Conservation (phyloP, 2,329 filamentous ascomycete genomes). For the Leptodontidium sp. region DNA sequence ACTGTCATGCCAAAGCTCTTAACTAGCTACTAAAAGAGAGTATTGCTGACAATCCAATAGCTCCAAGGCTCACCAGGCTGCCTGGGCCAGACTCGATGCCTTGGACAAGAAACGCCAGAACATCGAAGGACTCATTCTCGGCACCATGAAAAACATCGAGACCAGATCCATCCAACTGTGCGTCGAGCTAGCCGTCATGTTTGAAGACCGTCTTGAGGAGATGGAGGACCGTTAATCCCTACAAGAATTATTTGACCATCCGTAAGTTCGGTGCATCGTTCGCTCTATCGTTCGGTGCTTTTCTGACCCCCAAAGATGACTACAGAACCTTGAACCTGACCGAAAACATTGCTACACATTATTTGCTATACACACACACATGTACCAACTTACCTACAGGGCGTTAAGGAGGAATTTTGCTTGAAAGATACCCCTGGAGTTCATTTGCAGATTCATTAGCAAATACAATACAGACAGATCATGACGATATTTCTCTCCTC, state of each 20-base stretch:
- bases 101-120: conserved; percentile 41
- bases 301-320: conserved; percentile 4
- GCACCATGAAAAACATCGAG: conserved; percentile 42
- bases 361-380: conserved; percentile 40
- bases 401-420: conserved; percentile 22
- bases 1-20: neutral
- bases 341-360: conserved; percentile 34
- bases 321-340: neutral
- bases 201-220: conserved; percentile 40
- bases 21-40: neutral
- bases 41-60: conserved; percentile 31
- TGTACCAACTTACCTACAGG: conserved; percentile 35
- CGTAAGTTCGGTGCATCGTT: conserved; percentile 9
- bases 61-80: conserved; percentile 35
- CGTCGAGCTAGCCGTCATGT: conserved; percentile 39
- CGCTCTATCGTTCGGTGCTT: neutral
- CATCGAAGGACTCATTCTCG: conserved; percentile 42
- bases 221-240: conserved; percentile 24
- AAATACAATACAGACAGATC: conserved; percentile 22
- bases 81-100: conserved; percentile 40
- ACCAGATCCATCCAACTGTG: conserved; percentile 37
- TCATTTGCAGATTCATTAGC: conserved; percentile 32
- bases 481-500: conserved; percentile 3
- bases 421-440: conserved; percentile 37
- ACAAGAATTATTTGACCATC: neutral